phyloP scores from a whole-genome alignment of 768 basidiomycete genomes.

The Kwoniella dendrophila region DNA sequence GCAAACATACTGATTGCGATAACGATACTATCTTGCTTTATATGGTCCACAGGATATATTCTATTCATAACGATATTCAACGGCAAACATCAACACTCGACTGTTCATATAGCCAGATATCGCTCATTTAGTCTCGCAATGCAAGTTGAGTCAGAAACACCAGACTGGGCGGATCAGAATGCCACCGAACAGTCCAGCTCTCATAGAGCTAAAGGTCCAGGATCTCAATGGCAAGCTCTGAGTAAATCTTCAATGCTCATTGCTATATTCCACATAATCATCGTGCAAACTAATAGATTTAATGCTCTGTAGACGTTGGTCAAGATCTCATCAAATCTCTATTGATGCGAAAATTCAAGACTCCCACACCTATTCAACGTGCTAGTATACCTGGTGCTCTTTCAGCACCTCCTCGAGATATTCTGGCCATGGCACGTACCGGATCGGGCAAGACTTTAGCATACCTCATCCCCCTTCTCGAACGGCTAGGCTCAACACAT shows the following conservation, averaged over 20 bases:
- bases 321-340: slow-evolving; percentile 60
- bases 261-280: neutral
- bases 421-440: slow-evolving; percentile 97
- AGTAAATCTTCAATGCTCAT: slow-evolving; percentile 20
- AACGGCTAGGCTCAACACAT: slow-evolving; percentile 80
- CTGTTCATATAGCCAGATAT: no score
- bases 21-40: no score
- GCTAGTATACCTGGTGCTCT: slow-evolving; percentile 83
- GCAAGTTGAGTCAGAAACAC: neutral
- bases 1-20: no score
- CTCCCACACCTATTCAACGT: slow-evolving; percentile 95
- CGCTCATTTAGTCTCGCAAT: no score
- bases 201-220: slow-evolving; percentile 9
- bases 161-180: slow-evolving; percentile 10
- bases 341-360: slow-evolving; percentile 87
- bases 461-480: slow-evolving; percentile 88
- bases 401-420: slow-evolving; percentile 79
- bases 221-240: slow-evolving; percentile 35
- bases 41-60: no score
- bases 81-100: no score
- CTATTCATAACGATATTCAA: no score
- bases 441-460: slow-evolving; percentile 97
- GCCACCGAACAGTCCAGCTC: neutral
- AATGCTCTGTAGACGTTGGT: slow-evolving; percentile 25
- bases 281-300: neutral